Evolutionary conservation across 164 flowering plant species (phyloP).

Genomic region (Platanus orientalis): DNA sequence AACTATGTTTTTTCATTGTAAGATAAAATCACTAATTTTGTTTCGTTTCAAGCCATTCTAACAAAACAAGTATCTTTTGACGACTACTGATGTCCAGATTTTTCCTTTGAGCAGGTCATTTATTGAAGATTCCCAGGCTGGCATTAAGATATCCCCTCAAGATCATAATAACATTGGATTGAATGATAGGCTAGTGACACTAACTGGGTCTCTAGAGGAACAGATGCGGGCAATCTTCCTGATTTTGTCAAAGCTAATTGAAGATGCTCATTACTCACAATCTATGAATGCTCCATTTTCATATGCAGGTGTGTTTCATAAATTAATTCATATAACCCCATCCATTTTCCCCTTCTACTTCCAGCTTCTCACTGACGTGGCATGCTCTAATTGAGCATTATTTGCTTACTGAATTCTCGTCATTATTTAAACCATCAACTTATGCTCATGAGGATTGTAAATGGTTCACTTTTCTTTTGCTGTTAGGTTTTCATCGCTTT

Average conservation of each 20-base stretch:
- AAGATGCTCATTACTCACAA: constrained; percentile 78
- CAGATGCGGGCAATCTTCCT: constrained; percentile 77
- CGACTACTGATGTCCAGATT: neutral
- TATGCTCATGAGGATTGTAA: neutral
- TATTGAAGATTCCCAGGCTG: constrained; percentile 89
- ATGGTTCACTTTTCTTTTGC: neutral
- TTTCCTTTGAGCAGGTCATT: constrained; percentile 75
- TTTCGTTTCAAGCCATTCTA: constrained; percentile 1
- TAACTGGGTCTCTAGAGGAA: constrained; percentile 76
- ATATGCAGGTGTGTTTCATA: constrained; percentile 62
- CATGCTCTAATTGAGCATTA: neutral
- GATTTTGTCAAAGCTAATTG: constrained; percentile 69
- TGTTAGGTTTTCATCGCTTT: neutral
- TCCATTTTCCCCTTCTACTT: neutral
- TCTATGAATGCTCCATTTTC: constrained; percentile 68
- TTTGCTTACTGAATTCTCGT: neutral
- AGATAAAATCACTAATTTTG: neutral
- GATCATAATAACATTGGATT: constrained; percentile 67
- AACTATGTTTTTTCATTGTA: neutral
- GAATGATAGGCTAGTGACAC: constrained; percentile 81
- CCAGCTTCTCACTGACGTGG: no score
- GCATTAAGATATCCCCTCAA: constrained; percentile 89
- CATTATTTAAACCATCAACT: neutral
- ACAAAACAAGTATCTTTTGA: neutral
- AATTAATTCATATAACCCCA: neutral